A percentile compares a stretch with the other conserved stretches of the same genome.
These are phyloP conservation scores for Ganoderma lingzhi DNA, from an alignment of 1,284 basidiomycete species.

Conservation along the genomic window DNA sequence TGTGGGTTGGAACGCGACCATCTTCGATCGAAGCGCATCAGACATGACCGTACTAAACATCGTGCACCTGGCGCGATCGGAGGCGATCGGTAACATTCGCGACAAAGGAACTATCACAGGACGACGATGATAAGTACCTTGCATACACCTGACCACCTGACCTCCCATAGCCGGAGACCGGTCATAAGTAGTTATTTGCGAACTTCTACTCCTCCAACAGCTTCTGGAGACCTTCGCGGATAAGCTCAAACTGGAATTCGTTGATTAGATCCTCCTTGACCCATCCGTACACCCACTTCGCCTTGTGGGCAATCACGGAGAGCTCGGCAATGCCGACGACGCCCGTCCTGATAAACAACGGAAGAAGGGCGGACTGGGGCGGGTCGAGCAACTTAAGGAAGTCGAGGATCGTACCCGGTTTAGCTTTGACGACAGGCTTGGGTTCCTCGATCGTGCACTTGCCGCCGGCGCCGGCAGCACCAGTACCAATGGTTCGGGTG, in stretches of 20 bases:
- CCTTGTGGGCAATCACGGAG: constrained; percentile 1
- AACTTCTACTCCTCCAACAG: neutral
- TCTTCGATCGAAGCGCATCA: neutral
- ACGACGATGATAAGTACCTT: neutral
- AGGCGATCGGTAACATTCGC: neutral
- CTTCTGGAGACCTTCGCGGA: constrained; percentile 15
- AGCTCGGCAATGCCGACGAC: constrained; percentile 12
- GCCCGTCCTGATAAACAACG: constrained; percentile 17
- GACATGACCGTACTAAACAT: neutral
- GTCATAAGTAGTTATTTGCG: too few relatives aligned
- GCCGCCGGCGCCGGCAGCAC: neutral
- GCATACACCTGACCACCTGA: too few relatives aligned
- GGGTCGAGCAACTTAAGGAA: constrained; percentile 21
- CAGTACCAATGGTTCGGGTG: neutral
- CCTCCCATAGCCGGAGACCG: too few relatives aligned
- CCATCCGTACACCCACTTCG: constrained; percentile 10
- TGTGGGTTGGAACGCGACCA: neutral
- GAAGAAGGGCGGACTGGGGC: constrained; percentile 14
- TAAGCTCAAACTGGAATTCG: constrained; percentile 18
- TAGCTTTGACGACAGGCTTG: too few relatives aligned
- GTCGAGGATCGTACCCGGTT: constrained; percentile 9
- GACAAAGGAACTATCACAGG: neutral
- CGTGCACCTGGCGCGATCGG: neutral
- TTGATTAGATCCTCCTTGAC: constrained; percentile 15
- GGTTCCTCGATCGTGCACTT: neutral